Percentiles rank a stretch among this genome's conserved stretches.
These are phyloP conservation scores for Salvia miltiorrhiza DNA, from an alignment of 257 asterid species.

Conservation along the genomic window DNA sequence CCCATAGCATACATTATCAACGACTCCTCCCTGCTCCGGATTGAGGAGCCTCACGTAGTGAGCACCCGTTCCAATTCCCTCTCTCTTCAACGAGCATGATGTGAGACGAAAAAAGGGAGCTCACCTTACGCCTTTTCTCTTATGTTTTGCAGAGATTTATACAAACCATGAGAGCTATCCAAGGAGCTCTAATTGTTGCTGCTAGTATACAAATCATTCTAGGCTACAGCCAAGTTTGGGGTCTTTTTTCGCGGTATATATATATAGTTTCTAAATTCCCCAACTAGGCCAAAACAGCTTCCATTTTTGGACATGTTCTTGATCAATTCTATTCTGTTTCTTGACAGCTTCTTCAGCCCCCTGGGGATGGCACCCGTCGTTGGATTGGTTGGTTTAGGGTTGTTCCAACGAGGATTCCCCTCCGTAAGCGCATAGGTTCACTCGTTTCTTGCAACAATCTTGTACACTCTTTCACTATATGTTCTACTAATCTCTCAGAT, in stretches of 20 bases:
- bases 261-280: slow-evolving; percentile 3
- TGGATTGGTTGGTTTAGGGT: slow-evolving; percentile 87
- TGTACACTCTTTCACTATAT: neutral
- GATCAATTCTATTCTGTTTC: slow-evolving; percentile 3
- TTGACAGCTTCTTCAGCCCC: slow-evolving; percentile 87
- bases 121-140: neutral
- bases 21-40: slow-evolving; percentile 70
- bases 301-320: neutral
- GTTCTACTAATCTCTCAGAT: slow-evolving; percentile 16
- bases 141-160: slow-evolving; percentile 61
- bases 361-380: slow-evolving; percentile 97
- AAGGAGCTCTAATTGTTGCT: slow-evolving; percentile 94
- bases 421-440: slow-evolving; percentile 38
- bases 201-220: slow-evolving; percentile 84
- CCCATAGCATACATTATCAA: slow-evolving; percentile 70
- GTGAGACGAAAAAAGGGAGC: neutral
- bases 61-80: slow-evolving; percentile 12
- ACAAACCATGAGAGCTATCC: slow-evolving; percentile 93
- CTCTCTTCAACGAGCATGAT: neutral
- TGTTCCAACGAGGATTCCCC: slow-evolving; percentile 96
- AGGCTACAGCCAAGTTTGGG: slow-evolving; percentile 99
- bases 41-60: slow-evolving; percentile 70
- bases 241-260: slow-evolving; percentile 86
- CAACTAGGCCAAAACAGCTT: slow-evolving; percentile 2
- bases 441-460: neutral